Conservation (phyloP, 2,329 filamentous ascomycete species). For the Reticulascus tulasneorum region DNA sequence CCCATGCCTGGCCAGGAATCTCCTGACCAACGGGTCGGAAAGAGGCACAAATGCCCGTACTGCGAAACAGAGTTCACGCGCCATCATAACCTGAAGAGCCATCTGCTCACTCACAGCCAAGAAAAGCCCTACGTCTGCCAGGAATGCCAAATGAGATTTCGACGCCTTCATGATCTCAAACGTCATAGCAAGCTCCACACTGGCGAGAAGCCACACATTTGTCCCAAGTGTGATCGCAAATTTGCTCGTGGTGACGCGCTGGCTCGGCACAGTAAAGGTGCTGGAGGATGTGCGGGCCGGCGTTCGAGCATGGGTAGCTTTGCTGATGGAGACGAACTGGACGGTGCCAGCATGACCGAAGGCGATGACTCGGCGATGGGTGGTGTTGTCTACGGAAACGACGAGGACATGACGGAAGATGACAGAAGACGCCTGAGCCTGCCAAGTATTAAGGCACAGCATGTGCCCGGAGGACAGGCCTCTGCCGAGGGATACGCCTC, state of each 20-base stretch:
- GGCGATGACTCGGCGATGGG: constrained; percentile 56
- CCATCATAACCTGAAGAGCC: constrained; percentile 96
- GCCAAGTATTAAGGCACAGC: constrained; percentile 70
- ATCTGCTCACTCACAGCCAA: constrained; percentile 94
- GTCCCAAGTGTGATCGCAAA: constrained; percentile 87
- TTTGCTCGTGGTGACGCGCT: constrained; percentile 95
- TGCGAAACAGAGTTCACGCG: constrained; percentile 96
- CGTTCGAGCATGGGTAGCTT: constrained; percentile 82
- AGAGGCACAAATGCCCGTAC: constrained; percentile 95
- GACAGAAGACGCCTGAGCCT: constrained; percentile 64
- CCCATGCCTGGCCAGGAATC: constrained; percentile 47
- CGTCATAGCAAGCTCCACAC: constrained; percentile 95
- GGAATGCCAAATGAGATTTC: constrained; percentile 89
- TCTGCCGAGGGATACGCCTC: constrained; percentile 47
- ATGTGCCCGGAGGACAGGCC: constrained; percentile 50
- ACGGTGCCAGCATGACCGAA: constrained; percentile 45
- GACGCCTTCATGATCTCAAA: constrained; percentile 90
- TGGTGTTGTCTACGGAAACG: constrained; percentile 36
- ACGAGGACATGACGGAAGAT: constrained; percentile 57
- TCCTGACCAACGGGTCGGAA: constrained; percentile 55
- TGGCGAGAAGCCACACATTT: constrained; percentile 91
- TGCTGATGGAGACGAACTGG: constrained; percentile 71
- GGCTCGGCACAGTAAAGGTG: constrained; percentile 91
- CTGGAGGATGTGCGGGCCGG: constrained; percentile 89
- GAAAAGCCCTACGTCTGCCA: constrained; percentile 96